Conservation (phyloP, 768 basidiomycete genomes). For the Mycena indigotica region DNA sequence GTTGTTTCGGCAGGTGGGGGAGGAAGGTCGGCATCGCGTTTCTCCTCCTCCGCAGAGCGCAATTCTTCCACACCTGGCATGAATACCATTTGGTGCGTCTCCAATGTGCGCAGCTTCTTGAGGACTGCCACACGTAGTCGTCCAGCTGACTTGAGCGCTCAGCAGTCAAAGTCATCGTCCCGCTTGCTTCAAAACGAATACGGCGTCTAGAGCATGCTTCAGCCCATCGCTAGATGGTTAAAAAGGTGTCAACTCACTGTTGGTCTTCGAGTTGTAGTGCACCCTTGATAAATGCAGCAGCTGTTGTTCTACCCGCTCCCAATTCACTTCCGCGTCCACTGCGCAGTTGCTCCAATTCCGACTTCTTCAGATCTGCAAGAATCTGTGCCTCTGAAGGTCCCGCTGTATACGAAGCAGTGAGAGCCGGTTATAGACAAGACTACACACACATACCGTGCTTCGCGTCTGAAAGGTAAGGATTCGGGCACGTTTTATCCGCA, state of each 20-base stretch:
- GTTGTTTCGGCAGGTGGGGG: constrained; percentile 3
- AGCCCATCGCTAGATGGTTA: background rate
- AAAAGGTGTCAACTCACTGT: background rate
- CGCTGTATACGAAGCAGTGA: background rate
- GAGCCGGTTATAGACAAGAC: background rate
- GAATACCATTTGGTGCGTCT: background rate
- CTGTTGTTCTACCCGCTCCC: background rate
- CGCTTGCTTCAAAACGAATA: background rate
- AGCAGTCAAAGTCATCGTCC: background rate
- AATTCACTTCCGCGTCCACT: background rate
- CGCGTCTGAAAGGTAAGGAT: background rate
- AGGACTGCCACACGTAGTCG: constrained; percentile 5
- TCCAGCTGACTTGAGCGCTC: background rate
- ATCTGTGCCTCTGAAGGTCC: constrained; percentile 1
- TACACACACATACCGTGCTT: background rate
- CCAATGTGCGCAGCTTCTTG: constrained; percentile 3
- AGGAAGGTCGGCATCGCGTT: background rate
- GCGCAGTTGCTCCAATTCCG: background rate
- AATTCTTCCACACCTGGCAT: constrained; percentile 2
- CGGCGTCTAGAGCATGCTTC: background rate
- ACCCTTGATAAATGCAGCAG: background rate
- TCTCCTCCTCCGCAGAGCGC: background rate
- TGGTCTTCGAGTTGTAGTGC: background rate
- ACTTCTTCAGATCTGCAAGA: background rate
- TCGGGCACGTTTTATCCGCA: background rate